Percentiles rank a stretch among this genome's conserved stretches.
Evolutionary conservation across 495 filamentous ascomycete species (phyloP).

Genomic region (Elasticomyces elasticus): DNA sequence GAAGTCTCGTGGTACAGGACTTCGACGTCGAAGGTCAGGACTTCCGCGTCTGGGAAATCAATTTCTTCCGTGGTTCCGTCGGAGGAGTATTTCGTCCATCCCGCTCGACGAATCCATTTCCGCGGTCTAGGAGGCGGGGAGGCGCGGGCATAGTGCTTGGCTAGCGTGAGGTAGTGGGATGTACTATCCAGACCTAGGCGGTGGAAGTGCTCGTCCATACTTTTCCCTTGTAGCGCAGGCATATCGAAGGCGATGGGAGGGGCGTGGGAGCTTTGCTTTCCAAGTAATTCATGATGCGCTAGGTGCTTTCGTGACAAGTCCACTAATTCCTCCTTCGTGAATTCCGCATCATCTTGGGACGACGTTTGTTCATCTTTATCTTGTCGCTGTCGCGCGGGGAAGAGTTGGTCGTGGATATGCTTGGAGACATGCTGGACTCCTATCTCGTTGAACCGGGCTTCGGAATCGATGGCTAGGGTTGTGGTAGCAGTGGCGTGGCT

Average conservation of each 20-base stretch:
- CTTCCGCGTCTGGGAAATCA: conserved; percentile 63
- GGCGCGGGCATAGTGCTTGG: conserved; percentile 58
- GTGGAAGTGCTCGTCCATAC: conserved; percentile 91
- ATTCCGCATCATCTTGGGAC: no score
- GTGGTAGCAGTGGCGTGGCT: conserved; percentile 9
- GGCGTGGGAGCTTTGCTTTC: conserved; percentile 69
- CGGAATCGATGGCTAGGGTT: conserved; percentile 34
- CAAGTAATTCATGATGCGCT: conserved; percentile 74
- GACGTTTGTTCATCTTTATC: conserved; percentile 31
- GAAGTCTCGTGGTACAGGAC: conserved; percentile 89
- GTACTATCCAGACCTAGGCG: conserved; percentile 79
- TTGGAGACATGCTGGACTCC: conserved; percentile 86
- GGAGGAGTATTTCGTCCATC: conserved; percentile 84
- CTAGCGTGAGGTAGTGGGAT: conserved; percentile 71
- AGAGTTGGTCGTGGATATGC: conserved; percentile 74
- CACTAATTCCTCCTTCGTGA: conserved; percentile 61
- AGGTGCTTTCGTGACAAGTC: conserved; percentile 74
- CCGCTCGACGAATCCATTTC: conserved; percentile 68
- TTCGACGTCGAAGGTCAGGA: conserved; percentile 91
- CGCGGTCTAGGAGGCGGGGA: conserved; percentile 64
- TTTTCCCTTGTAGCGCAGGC: conserved; percentile 64
- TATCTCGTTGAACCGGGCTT: conserved; percentile 75
- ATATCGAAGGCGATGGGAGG: conserved; percentile 78
- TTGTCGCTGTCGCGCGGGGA: no score
- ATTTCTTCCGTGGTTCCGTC: conserved; percentile 64